A percentile compares a stretch with the other conserved stretches of the same genome.
Conservation (phyloP, 1,284 basidiomycete species). For the Xerocomus minutiporus region DNA sequence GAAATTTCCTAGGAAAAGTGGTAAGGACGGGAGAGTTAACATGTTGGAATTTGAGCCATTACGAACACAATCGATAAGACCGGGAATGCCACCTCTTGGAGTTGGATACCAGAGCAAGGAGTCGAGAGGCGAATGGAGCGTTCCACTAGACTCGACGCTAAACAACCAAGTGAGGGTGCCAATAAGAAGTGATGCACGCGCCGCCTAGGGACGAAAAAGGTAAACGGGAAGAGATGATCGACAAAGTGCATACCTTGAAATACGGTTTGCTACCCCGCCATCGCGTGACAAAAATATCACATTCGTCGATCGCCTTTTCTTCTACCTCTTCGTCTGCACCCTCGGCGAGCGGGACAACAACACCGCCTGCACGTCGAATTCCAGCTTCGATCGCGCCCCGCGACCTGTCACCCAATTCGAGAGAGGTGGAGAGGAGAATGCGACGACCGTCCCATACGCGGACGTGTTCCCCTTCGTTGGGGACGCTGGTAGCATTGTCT, state of each 20-base stretch:
- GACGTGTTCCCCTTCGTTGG: slow-evolving; percentile 20
- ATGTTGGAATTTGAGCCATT: background rate
- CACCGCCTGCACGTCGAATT: slow-evolving; percentile 55
- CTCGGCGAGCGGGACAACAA: slow-evolving; percentile 39
- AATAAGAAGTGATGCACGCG: slow-evolving; percentile 45
- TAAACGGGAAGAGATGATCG: background rate
- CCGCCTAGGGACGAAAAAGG: slow-evolving; percentile 13
- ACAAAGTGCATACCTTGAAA: slow-evolving; percentile 46
- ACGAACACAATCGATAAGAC: slow-evolving; percentile 43
- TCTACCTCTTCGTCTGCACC: slow-evolving; percentile 35
- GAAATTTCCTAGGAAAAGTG: slow-evolving; percentile 57
- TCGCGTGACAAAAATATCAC: slow-evolving; percentile 67
- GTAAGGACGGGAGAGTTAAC: background rate
- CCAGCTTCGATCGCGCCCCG: slow-evolving; percentile 53
- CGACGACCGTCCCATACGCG: slow-evolving; percentile 47
- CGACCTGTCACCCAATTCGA: slow-evolving; percentile 49
- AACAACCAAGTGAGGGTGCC: slow-evolving; percentile 82
- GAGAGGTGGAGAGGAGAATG: slow-evolving; percentile 55
- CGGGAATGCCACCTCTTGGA: slow-evolving; percentile 43
- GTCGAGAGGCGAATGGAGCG: slow-evolving; percentile 62
- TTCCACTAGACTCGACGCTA: slow-evolving; percentile 63
- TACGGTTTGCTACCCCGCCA: slow-evolving; percentile 67
- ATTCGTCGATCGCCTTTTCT: slow-evolving; percentile 42
- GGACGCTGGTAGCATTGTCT: background rate
- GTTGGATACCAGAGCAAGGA: slow-evolving; percentile 54